Evolutionary conservation across 2,329 filamentous ascomycete species (phyloP), one percentile per base, ranked within the genome.

Genomic region (Fusarium incarnatum): DNA sequence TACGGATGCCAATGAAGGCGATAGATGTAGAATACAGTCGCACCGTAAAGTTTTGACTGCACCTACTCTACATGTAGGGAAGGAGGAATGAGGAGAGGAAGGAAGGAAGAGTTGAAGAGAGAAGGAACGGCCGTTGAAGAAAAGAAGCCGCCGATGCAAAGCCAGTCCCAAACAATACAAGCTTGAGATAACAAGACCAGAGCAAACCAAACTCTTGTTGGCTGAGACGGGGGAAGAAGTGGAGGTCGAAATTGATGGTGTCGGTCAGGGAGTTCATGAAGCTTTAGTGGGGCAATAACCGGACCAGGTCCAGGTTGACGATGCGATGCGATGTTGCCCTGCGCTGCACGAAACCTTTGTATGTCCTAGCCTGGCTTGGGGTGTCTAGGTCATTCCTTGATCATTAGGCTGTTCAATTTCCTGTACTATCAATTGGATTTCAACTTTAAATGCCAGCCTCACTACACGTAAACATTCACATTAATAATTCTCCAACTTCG

Each of bases 51-150:
- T 49, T 53, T 56, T 41, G 37, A 48, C 49, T 44, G 57, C 50
- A 45, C 55, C 49, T 53, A 53, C 49, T 28, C 34, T 42, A 53
- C 9, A 53, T 59, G 60, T 40, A 60, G 41, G 53, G 53, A 65
- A 41, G 49, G 30, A 55, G 37, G 42, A 54, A 55, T n/a, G 46
- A 60, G 55, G 50, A 60, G 58, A 28, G 30, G 50, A 32, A 42
- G 41, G 53, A 49, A 52, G 28, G 28, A 30, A 64, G 80, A 62
- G 68, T 58, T 42, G 44, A 65, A 55, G 67, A 52, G 37, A 42
- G 70, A 56, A 44, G 37, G 53, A 50, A 59, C 52, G 55, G 55
- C 59, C 55, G 68, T 65, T 67, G 54, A 62, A 60, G 63, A 66
- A 50, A 27, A 30, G 56, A 27, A 49, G 59, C n/a, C 30, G 59